Evolutionary conservation across 805 yeast species (phyloP).

Genomic region (Candida namnaoensis): DNA sequence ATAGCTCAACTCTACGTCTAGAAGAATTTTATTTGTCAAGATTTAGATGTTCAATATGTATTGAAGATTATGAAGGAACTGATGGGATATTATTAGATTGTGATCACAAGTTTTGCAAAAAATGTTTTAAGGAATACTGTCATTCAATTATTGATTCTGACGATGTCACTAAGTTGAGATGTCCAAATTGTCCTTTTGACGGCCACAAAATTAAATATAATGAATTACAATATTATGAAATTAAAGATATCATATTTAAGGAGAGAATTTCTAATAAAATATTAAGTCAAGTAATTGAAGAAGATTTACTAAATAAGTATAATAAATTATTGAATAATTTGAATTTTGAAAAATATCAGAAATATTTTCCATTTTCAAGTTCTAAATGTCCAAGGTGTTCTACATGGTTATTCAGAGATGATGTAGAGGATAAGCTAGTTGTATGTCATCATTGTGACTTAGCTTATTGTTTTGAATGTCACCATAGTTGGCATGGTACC

Average conservation of each 20-base stretch:
- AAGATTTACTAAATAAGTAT: conserved; percentile 27
- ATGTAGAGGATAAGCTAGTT: conserved; percentile 35
- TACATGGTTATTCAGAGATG: conserved; percentile 35
- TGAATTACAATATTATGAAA: conserved; percentile 17
- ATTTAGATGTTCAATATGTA: conserved; percentile 50
- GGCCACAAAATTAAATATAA: conserved; percentile 7
- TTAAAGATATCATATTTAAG: conserved; percentile 30
- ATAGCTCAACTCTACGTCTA: conserved; percentile 9
- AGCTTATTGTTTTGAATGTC: conserved; percentile 49
- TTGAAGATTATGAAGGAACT: conserved; percentile 36
- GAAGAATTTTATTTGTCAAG: conserved; percentile 25
- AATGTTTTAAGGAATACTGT: conserved; percentile 36
- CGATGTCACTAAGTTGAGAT: conserved; percentile 41
- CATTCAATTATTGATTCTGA: conserved; percentile 34
- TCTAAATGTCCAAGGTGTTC: conserved; percentile 47
- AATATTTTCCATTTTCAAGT: conserved; percentile 38
- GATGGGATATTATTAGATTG: conserved; percentile 31
- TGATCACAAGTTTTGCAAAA: conserved; percentile 38
- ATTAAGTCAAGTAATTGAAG: conserved; percentile 22
- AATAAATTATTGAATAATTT: conserved; percentile 25
- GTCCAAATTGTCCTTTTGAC: conserved; percentile 39
- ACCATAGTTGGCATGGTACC: conserved; percentile 55
- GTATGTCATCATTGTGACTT: conserved; percentile 40
- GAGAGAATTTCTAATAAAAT: conserved; percentile 28
- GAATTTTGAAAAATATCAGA: conserved; percentile 33